Percentiles rank a stretch among this genome's conserved stretches.
Evolutionary conservation across 139 green algal genomes (phyloP).

Genomic region (Volvox africanus): DNA sequence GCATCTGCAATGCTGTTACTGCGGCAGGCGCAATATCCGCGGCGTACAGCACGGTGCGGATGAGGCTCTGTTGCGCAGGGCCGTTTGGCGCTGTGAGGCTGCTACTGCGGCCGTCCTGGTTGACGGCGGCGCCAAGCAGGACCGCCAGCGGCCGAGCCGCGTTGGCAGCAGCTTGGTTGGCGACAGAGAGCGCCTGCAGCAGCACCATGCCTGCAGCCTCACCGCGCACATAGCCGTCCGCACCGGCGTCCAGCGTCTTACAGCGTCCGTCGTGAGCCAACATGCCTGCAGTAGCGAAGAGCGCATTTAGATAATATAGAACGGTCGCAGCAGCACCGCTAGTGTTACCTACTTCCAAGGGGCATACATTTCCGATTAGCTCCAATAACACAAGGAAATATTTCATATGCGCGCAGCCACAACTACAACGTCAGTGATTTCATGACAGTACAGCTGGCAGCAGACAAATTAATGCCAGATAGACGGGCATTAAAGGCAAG

Average conservation of each 20-base stretch:
- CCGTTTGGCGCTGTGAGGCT: constrained; percentile 92
- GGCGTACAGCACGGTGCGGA: constrained; percentile 64
- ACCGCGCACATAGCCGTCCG: constrained; percentile 76
- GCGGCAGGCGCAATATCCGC: neutral
- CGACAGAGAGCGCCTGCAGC: constrained; percentile 46
- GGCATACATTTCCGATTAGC: too few species aligned
- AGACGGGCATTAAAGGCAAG: too few species aligned
- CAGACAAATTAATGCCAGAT: too few species aligned
- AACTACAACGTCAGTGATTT: too few species aligned
- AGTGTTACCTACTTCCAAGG: too few species aligned
- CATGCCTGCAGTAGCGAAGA: constrained; percentile 64
- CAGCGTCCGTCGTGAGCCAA: constrained; percentile 85
- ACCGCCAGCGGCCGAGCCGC: constrained; percentile 41
- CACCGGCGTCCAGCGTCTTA: constrained; percentile 86
- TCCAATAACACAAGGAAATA: too few species aligned
- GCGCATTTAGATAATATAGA: too few species aligned
- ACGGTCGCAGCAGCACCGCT: too few species aligned
- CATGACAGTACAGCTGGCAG: too few species aligned
- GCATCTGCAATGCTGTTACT: constrained; percentile 69
- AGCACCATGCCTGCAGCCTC: constrained; percentile 58
- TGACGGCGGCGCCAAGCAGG: constrained; percentile 63
- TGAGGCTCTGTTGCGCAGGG: constrained; percentile 84
- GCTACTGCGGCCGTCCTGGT: constrained; percentile 90
- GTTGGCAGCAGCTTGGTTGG: neutral
- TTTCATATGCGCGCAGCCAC: too few species aligned